These are phyloP conservation scores for Citrus medica DNA, from an alignment of 345 rosid genomes.

Conservation along the genomic window DNA sequence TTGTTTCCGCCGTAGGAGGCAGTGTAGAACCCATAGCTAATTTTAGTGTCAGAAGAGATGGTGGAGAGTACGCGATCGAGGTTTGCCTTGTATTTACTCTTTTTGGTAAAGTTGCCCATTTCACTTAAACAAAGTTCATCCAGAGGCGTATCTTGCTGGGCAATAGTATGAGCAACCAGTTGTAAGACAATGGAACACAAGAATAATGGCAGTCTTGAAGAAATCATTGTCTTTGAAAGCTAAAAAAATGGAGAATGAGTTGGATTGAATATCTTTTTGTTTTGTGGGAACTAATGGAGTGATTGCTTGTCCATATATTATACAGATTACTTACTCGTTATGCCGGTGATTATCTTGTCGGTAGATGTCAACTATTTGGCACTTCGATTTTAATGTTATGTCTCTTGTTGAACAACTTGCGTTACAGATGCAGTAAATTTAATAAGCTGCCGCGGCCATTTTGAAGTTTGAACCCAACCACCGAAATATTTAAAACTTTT, in stretches of 20 bases:
- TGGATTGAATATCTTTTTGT: background rate
- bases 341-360: background rate
- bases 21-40: slow-evolving; percentile 26
- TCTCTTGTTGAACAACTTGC: background rate
- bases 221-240: background rate
- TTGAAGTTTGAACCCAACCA: too few species aligned
- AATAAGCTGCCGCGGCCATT: background rate
- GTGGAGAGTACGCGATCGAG: slow-evolving; percentile 18
- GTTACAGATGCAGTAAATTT: background rate
- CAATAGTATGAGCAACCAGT: background rate
- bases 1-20: slow-evolving; percentile 1
- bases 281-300: background rate
- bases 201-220: background rate
- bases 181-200: background rate
- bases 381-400: background rate
- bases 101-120: slow-evolving; percentile 10
- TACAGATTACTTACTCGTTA: background rate
- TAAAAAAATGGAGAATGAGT: background rate
- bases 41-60: slow-evolving; percentile 7
- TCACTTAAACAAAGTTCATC: background rate
- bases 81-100: slow-evolving; percentile 19
- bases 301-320: background rate
- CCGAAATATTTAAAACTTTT: background rate
- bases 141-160: background rate
- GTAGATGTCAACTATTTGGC: background rate